Evolutionary conservation across 2,329 filamentous ascomycete genomes (phyloP), one percentile per base, ranked within the genome.

Genomic region (Claviceps sorghi): DNA sequence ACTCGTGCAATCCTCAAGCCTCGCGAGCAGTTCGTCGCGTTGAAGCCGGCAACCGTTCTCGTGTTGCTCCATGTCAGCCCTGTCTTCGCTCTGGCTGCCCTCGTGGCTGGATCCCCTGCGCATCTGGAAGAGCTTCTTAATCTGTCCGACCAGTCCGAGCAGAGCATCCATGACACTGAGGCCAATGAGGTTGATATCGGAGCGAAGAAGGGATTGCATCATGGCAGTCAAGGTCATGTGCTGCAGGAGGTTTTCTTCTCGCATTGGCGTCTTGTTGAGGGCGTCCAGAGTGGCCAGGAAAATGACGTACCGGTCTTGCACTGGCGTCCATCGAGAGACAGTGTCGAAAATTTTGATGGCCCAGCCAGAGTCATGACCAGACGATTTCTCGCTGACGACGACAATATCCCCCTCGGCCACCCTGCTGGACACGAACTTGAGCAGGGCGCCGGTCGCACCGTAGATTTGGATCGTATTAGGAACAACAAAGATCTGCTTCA

Each of bases 131-230:
- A 95, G 72, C 60, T 82, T 78, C 58, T 88, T 80, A 64, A 91
- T 85, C 63, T 95, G 88, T 57, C 88, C 84, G 57, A 96, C 80
- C 15, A 98, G 74, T 1, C 88, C 86, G 15, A 95, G 74, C 30
- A 97, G 73, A 19, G 97, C 83, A 65, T 98, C 93, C 83, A 97
- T 97, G 50, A 97, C 86, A 64, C 90, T 96, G 46, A 98, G 74
- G 1, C 93, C 93, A 56, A 98, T 96, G 63, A 97, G 76, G 67
- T 96, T 97, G 62, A 95, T 83, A 43, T 91, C 83, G 0, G 91
- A 96, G 50, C 85, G 83, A 47, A 98, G 73, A 10, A 97, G 75
- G 56, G 86, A 87, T 55, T 87, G 82, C 54, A 96, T 81, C 68
- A 96, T 82, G 44, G 82, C 83, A 1, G 86, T 79, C 55, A 95